These are phyloP conservation scores for Clonostachys sp. DNA, from an alignment of 2,329 filamentous ascomycete genomes.

Conservation along the genomic window DNA sequence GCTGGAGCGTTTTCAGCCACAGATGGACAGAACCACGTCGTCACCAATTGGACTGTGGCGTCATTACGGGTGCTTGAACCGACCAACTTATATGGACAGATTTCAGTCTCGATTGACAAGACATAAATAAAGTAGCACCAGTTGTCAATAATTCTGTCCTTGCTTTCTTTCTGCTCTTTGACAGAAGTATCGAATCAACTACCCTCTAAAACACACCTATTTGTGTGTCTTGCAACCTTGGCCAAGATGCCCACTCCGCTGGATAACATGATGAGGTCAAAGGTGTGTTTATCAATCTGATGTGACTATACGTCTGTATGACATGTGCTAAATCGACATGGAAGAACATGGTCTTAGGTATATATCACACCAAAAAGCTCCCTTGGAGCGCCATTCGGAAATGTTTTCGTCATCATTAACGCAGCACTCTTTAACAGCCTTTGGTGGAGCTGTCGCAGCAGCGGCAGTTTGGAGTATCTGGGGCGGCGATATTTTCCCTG, in stretches of 20 bases:
- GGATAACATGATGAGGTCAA: conserved; percentile 65
- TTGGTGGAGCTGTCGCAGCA: conserved; percentile 76
- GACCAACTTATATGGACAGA: background rate
- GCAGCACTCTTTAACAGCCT: conserved; percentile 46
- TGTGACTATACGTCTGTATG: too few species aligned
- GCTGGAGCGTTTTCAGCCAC: background rate
- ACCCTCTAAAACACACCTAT: too few species aligned
- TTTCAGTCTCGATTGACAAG: background rate
- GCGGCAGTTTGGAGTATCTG: conserved; percentile 82
- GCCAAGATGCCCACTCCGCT: conserved; percentile 62
- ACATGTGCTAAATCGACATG: conserved; percentile 3
- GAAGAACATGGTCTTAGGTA: conserved; percentile 69
- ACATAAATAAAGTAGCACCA: too few species aligned
- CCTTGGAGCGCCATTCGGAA: too few species aligned
- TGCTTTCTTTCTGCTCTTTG: background rate
- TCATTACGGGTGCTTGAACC: background rate
- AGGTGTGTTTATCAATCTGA: conserved; percentile 38
- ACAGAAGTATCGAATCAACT: background rate
- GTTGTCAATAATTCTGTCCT: background rate
- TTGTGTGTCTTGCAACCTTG: too few species aligned
- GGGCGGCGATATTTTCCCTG: conserved; percentile 80
- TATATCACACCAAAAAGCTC: conserved; percentile 8
- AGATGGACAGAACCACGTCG: background rate
- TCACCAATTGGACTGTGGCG: conserved; percentile 2
- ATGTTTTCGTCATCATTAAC: too few species aligned